Evolutionary conservation across 169 alveolate species (phyloP).

Genomic region (Fabrea salina): DNA sequence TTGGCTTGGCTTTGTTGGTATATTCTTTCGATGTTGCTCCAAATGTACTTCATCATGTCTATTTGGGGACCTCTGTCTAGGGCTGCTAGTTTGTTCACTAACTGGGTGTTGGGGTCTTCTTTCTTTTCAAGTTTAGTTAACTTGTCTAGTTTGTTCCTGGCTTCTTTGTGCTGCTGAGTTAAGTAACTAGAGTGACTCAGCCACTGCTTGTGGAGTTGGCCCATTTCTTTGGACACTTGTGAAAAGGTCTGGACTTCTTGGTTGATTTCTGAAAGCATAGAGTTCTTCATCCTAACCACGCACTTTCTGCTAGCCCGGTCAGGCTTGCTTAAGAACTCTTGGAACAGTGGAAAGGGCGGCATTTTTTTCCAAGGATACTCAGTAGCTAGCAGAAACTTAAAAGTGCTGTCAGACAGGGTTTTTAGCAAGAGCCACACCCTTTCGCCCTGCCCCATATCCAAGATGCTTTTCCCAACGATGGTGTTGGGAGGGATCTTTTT

Average conservation of each 20-base stretch:
- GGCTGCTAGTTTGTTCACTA: constrained; percentile 18
- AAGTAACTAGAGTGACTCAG: not conserved
- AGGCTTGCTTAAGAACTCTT: not conserved
- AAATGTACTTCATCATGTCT: constrained; percentile 6
- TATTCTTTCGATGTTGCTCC: not conserved
- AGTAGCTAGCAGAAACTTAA: not conserved
- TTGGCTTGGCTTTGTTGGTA: not conserved
- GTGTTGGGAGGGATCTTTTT: constrained; percentile 1
- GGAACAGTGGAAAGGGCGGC: not conserved
- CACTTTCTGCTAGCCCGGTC: not conserved
- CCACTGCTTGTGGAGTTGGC: not conserved
- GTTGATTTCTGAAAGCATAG: not conserved
- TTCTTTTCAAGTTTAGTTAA: not conserved
- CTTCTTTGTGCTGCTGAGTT: not conserved
- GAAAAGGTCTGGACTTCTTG: not conserved
- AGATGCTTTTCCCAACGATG: not conserved
- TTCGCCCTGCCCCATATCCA: constrained; percentile 18
- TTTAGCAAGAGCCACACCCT: constrained; percentile 1
- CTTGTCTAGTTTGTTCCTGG: not conserved
- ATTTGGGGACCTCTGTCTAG: constrained; percentile 18
- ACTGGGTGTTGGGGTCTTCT: not conserved
- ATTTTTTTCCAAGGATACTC: not conserved
- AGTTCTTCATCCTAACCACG: not conserved
- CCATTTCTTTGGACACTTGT: not conserved
- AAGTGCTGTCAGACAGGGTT: not conserved